These are phyloP conservation scores for Pseudogymnoascus sp. DNA, from an alignment of 2,329 filamentous ascomycete species.

Conservation along the genomic window DNA sequence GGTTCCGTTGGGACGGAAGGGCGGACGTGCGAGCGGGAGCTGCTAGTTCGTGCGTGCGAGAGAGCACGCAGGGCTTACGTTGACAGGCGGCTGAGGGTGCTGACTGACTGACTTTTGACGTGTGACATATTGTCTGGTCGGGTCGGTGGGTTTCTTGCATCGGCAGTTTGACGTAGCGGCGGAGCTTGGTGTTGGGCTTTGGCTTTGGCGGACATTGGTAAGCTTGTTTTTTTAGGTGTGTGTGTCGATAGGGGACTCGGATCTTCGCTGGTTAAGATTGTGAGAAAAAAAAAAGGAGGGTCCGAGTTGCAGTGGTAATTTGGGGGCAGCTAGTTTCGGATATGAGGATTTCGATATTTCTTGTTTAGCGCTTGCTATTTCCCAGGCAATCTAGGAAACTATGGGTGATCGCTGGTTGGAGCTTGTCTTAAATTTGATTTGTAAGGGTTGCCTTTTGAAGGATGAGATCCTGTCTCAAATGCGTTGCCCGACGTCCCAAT, in stretches of 20 bases:
- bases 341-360: neutral
- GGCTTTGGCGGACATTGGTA: neutral
- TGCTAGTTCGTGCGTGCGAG: neutral
- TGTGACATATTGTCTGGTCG: neutral
- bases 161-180: neutral
- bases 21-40: neutral
- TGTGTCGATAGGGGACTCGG: neutral
- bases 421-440: conserved; percentile 2
- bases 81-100: neutral
- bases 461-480: neutral
- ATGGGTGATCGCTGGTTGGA: neutral
- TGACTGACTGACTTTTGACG: neutral
- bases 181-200: neutral
- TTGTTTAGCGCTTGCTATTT: neutral
- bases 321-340: neutral
- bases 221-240: neutral
- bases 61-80: neutral
- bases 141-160: neutral
- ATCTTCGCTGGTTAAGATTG: neutral
- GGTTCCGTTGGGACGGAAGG: neutral
- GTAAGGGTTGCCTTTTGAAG: neutral
- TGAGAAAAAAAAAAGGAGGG: neutral
- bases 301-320: neutral
- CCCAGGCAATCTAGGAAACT: neutral
- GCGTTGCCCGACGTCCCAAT: neutral